Evolutionary conservation across 768 basidiomycete species (phyloP), one percentile per base, ranked within the genome.

Genomic region (Daedaleopsis sinensis): DNA sequence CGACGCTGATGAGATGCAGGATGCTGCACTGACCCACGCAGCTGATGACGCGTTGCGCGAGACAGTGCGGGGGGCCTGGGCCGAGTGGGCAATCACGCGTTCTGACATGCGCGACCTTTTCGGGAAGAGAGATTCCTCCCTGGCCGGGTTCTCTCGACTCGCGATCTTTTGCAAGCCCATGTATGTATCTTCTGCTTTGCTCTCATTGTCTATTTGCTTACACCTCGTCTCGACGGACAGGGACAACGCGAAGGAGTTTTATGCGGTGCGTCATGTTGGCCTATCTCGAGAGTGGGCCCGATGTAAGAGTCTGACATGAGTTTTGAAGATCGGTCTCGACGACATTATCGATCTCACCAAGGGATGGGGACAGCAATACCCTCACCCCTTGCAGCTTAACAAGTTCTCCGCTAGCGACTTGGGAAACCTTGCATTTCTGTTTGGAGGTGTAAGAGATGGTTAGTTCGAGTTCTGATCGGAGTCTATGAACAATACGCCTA

Each of bases 391-490:
- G 21, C 55, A 51, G 3, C 16, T 59, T 8, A 27, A 53, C 11
- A 42, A 44, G n/a, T 44, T 63, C 5, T 44, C 61, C 8, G 18
- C 5, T 4, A 50, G 53, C 3, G 46, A 43, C n/a, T 23, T 65
- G 12, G 42, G 48, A 19, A 19, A 62, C 6, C 13, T 68, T 18
- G 36, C 59, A 13, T 64, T 68, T 23, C 51, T 66, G 8, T 61
- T 64, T 38, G 67, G 61, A 43, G 67, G 62, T 19, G 65, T 68
- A 9, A 65, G 67, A 19, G 67, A 68, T 32, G 27, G 27, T 32
- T 7, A 32, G 27, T 32, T 32, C 27, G 27, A 32, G 27, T 32
- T 32, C 27, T 32, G 27, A 7, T 32, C 27, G 7, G 27, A 32
- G 27, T 3, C 7, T 7, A 7, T 32, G 7, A 3, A 32, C 65